Conservation (phyloP, 805 yeast genomes). For the Grigorovia transvaalensis region DNA sequence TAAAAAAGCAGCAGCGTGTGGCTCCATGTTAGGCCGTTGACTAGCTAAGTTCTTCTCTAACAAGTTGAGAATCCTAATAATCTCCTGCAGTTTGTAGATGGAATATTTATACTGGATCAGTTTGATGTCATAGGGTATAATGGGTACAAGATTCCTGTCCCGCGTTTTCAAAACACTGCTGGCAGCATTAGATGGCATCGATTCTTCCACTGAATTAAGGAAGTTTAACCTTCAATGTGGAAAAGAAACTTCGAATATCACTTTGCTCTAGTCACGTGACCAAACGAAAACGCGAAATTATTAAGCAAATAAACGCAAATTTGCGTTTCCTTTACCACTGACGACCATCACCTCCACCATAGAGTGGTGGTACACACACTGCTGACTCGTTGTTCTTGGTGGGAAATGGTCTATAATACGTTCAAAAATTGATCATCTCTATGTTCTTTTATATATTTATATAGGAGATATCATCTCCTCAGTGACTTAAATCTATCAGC, state of each 20-base stretch:
- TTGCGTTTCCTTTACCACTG: too few relatives aligned
- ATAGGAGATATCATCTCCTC: not conserved
- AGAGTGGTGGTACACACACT: too few relatives aligned
- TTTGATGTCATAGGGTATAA: conserved; percentile 45
- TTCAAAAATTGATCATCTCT: too few relatives aligned
- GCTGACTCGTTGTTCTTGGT: too few relatives aligned
- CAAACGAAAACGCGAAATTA: too few relatives aligned
- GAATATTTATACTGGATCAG: conserved; percentile 51
- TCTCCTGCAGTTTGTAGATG: conserved; percentile 34
- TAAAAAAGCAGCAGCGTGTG: not conserved
- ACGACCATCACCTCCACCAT: too few relatives aligned
- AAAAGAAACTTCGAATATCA: not conserved
- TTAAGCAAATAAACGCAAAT: too few relatives aligned
- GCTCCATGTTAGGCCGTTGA: not conserved
- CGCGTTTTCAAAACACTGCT: conserved; percentile 28
- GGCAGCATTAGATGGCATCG: conserved; percentile 28
- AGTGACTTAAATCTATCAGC: not conserved
- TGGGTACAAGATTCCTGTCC: conserved; percentile 18
- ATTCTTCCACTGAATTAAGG: not conserved
- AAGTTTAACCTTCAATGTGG: not conserved
- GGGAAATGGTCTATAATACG: too few relatives aligned
- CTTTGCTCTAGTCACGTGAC: not conserved
- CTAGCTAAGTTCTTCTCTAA: conserved; percentile 17
- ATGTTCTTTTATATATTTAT: too few relatives aligned
- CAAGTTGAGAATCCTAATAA: conserved; percentile 28